A percentile compares a stretch with the other conserved stretches of the same genome.
Evolutionary conservation across 805 yeast species (phyloP).

Genomic region (Pichia nakasei): DNA sequence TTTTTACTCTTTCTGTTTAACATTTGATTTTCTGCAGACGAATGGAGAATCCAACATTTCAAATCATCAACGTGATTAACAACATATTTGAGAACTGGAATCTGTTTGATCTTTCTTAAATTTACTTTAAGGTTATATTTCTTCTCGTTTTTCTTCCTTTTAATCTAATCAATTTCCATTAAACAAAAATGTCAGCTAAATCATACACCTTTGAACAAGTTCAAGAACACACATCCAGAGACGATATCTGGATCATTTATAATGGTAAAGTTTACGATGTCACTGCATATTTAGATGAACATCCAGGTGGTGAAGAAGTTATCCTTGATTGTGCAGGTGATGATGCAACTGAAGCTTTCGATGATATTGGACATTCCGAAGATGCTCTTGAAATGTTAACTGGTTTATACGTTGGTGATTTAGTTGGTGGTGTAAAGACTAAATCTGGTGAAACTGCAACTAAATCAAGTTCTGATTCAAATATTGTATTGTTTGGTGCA

Average conservation of each 20-base stretch:
- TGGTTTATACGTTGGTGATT: conserved; percentile 64
- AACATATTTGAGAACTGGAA: too few species aligned
- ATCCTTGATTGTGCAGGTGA: conserved; percentile 71
- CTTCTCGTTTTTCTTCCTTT: conserved; percentile 1
- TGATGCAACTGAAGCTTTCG: conserved; percentile 66
- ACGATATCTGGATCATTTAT: conserved; percentile 77
- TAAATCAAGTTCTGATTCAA: conserved; percentile 16
- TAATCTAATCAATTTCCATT: not conserved
- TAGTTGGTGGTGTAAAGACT: conserved; percentile 48
- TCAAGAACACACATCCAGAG: conserved; percentile 60
- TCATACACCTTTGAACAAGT: conserved; percentile 59
- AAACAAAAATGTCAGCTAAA: conserved; percentile 33
- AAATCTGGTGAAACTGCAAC: conserved; percentile 12
- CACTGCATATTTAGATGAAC: conserved; percentile 60
- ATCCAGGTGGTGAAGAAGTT: conserved; percentile 71
- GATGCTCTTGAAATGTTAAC: conserved; percentile 78
- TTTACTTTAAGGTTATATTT: not conserved
- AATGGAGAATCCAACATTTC: too few species aligned
- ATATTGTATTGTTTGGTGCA: conserved; percentile 27
- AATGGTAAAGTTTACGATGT: conserved; percentile 75
- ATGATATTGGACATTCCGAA: conserved; percentile 95
- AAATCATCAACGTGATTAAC: too few species aligned
- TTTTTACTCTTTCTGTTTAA: too few species aligned
- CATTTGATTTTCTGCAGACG: too few species aligned
- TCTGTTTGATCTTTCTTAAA: not conserved